Evolutionary conservation across 371 early-diverging fungal species (phyloP), one percentile per base, ranked within the genome.

Genomic region (Funneliformis caledonium): DNA sequence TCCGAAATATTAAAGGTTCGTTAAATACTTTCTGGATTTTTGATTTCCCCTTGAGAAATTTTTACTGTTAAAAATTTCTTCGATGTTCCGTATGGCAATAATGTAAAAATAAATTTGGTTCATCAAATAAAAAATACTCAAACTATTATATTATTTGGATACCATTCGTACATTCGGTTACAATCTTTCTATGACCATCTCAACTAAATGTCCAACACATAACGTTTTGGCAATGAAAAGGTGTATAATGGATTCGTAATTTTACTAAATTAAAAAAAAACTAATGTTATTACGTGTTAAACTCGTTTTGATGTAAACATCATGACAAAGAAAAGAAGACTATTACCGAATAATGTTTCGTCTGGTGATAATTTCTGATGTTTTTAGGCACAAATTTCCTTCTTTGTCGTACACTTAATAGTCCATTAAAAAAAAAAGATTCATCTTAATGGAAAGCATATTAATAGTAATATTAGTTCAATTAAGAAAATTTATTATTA

Each of bases 121-220:
- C 19, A 52, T 2, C 16, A 16, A 52, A 52, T 52, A 52, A 52
- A 52, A 26, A 52, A 19, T 5, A 16, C 42, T 8, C 45, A 7
- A 69, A n/a, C 19, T 45, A 5, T 69, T 5, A 69, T 10, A 45
- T 43, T 5, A 6, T 65, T 26, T 33, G 19, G 4, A 6, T 79
- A 73, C 88, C 83, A 50, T 88, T 85, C 8, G 88, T 82, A 72
- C 87, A 85, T 10, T 83, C 83, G 2, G 85, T 67, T 5, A 81
- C 82, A 26, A 88, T 50, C 5, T 81, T 65, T 33, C 81, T 80
- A 64, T 78, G 73, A 16, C 82, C 82, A 8, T 76, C 82, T 80
- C 82, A 82, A 61, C 68, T 75, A 50, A 82, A 11, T 26, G 82
- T 80, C 70, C 86, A 76, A 62, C 62, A 68, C 31, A 80, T 59